phyloP scores from a whole-genome alignment of 306 rosid species.

The Gastrolobium villosum region DNA sequence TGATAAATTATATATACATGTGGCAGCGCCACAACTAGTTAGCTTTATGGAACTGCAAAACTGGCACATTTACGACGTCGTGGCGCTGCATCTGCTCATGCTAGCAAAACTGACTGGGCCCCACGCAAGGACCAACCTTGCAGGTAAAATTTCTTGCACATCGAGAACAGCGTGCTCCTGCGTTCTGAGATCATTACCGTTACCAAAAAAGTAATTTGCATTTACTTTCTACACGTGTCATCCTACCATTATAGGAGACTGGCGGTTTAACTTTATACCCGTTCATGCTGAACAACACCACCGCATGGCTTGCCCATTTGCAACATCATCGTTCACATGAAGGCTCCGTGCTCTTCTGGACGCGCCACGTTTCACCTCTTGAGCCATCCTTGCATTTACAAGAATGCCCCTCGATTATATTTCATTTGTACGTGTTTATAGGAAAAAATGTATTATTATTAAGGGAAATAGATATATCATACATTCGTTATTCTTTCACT shows the following conservation, averaged over 20 bases:
- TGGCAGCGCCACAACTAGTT: too few species aligned
- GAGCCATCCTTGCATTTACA: background rate
- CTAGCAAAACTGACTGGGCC: background rate
- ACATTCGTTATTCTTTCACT: too few species aligned
- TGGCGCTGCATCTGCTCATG: background rate
- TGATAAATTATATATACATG: too few species aligned
- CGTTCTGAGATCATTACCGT: constrained; percentile 3
- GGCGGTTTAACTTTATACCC: constrained; percentile 40
- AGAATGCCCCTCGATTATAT: background rate
- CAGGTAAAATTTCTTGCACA: background rate
- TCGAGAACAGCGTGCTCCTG: constrained; percentile 35
- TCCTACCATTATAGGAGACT: fast-evolving
- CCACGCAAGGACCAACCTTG: background rate
- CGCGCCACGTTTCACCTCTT: constrained; percentile 36
- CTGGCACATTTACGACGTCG: too few species aligned
- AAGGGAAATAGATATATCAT: too few species aligned
- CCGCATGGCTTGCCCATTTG: constrained; percentile 23
- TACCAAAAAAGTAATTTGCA: background rate
- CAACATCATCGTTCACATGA: background rate
- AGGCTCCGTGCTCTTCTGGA: constrained; percentile 4
- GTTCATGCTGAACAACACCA: constrained; percentile 7
- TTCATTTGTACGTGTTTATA: background rate
- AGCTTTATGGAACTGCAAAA: too few species aligned
- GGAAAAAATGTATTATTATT: background rate
- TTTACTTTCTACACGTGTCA: background rate